These are phyloP conservation scores for Coniferiporia weirii DNA, from an alignment of 1,284 basidiomycete species.

Conservation along the genomic window DNA sequence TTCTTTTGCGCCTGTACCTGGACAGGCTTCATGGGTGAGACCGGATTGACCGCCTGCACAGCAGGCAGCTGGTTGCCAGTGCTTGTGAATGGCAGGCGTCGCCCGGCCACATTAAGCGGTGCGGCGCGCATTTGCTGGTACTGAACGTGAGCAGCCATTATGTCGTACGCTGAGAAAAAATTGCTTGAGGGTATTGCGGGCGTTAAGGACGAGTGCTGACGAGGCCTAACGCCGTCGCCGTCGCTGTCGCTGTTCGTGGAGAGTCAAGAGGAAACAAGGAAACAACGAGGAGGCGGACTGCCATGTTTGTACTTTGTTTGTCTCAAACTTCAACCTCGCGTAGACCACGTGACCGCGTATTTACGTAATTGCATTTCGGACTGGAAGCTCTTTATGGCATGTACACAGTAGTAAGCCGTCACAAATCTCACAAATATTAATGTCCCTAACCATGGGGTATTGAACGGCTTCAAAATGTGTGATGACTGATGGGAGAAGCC, in stretches of 20 bases:
- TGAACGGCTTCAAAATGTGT: no score
- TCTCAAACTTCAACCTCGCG: constrained; percentile 15
- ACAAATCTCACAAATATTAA: no score
- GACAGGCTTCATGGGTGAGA: constrained; percentile 3
- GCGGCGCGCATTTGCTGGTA: constrained; percentile 10
- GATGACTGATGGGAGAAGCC: no score
- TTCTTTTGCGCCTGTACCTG: constrained; percentile 21
- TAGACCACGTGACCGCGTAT: constrained; percentile 15
- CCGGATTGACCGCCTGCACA: background rate
- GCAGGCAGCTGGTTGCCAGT: constrained; percentile 14
- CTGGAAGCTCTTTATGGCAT: no score
- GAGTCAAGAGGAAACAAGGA: constrained; percentile 3
- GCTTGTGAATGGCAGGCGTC: constrained; percentile 15
- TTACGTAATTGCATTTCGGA: background rate
- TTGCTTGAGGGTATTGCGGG: background rate
- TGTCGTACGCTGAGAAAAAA: background rate
- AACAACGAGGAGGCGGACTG: constrained; percentile 2
- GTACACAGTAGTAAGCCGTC: no score
- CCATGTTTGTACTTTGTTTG: background rate
- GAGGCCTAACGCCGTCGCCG: constrained; percentile 18
- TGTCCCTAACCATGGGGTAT: no score
- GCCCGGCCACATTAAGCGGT: constrained; percentile 2
- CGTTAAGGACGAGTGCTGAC: background rate
- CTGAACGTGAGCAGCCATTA: constrained; percentile 15
- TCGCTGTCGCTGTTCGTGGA: constrained; percentile 1